phyloP scores from a whole-genome alignment of 768 basidiomycete species.

The Ephemerocybe angulata region DNA sequence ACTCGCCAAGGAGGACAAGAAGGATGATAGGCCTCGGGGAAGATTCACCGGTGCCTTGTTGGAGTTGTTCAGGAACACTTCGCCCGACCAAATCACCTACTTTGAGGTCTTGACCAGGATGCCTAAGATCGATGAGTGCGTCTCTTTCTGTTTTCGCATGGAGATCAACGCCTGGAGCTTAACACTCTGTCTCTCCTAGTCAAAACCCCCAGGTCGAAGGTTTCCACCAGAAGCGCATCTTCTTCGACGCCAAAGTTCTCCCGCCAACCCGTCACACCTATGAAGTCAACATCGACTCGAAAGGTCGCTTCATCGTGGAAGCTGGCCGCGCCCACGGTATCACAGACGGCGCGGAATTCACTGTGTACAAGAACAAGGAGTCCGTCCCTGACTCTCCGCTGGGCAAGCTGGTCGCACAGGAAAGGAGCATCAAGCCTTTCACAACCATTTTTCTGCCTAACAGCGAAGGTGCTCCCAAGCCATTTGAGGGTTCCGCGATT shows the following conservation, averaged over 20 bases:
- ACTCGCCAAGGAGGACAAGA: conserved; percentile 12
- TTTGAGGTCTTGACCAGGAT: conserved; percentile 29
- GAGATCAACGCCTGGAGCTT: neutral
- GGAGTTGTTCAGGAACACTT: conserved; percentile 18
- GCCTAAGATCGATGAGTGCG: conserved; percentile 23
- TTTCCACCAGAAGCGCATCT: neutral
- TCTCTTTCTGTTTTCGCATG: neutral
- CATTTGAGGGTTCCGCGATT: conserved; percentile 7
- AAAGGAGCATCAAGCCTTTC: conserved; percentile 20
- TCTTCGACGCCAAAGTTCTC: conserved; percentile 5
- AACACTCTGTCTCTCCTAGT: conserved; percentile 1
- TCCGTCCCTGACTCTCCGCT: conserved; percentile 19
- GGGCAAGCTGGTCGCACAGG: conserved; percentile 17
- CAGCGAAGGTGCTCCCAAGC: conserved; percentile 10
- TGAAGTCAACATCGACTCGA: conserved; percentile 1
- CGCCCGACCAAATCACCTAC: conserved; percentile 28
- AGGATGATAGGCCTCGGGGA: conserved; percentile 11
- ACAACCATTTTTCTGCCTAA: conserved; percentile 7
- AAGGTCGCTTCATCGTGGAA: neutral
- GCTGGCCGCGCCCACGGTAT: conserved; percentile 22
- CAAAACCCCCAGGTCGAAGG: conserved; percentile 18
- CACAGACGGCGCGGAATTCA: conserved; percentile 22
- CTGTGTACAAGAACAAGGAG: conserved; percentile 22
- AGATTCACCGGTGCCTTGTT: conserved; percentile 31
- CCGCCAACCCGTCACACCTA: neutral